Base-by-base conservation (phyloP, 2,329 filamentous ascomycete genomes). In the Camptophora hylomeconis region DNA sequence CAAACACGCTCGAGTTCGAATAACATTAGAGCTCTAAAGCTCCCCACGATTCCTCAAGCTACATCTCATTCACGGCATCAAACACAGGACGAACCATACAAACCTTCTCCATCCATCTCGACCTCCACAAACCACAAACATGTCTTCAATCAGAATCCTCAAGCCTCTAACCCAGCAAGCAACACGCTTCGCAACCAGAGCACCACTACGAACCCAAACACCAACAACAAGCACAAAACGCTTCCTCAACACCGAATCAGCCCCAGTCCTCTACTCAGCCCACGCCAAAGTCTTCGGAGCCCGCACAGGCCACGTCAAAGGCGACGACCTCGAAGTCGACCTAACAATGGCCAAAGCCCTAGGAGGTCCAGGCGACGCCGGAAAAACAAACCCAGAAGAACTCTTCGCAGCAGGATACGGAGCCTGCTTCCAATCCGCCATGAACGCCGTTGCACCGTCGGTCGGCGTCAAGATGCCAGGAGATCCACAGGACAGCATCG, bases 401-500 rank as follows among this genome's bases (percentile, higher is more conserved):
- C 52, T 64, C 2, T 63, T 63, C 35, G 58, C 60, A 1, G 59
- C 59, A 1, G 59, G 58, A 13, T 63, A 61, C 35, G 60, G 58
- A 15, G 57, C 60, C 6, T 63, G 59, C 38, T 62, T 61, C 41
- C 60, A 63, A 39, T 52, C 50, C 17, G 58, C 59, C 5, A 62
- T 63, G 60, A 59, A 57, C 36, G 54, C 57, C 2, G 46, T 51
- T 3, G 60, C 60, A 0, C 45, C 52, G 9, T 44, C 42, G 11
- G 29, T 63, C 30, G 54, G 54, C 19, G 44, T 63, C 23, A 53
- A 51, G 28, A 56, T 62, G 51, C 58, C 60, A 0, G 20, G 26
- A n/a, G 40, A 42, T 2, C 49, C 44, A 21, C 30, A 47, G 10
- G 54, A 58, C 29, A 54, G 50, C 6, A 40, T 61, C 10, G 51